Base-by-base conservation (phyloP, 805 yeast genomes). In the Candida pseudoglaebosa region DNA sequence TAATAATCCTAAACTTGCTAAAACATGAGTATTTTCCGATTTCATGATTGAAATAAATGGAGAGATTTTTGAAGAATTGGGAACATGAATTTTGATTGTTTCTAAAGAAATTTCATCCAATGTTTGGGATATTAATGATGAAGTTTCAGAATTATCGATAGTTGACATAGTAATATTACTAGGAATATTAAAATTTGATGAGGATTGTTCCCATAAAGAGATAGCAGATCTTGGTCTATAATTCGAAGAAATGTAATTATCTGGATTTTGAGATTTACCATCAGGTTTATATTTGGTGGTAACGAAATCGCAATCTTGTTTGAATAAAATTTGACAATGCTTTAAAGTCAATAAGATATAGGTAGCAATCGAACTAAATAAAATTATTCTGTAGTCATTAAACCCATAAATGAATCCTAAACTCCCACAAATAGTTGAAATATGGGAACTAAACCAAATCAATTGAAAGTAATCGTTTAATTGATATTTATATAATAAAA, bases 1-100 rank as follows among this genome's bases (percentile, higher is more conserved):
- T 6, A 48, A 52, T 15, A 61, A 43, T 8, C 56, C 13, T 1
- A 62, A 46, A 29, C 49, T 44, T 0, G 47, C 51, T 21, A 62
- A 45, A 9, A 62, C 45, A 24, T 50, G 53, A 17, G 61, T 53
- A 38, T 55, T 59, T 28, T 64, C 68, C 5, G 65, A 54, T 26
- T 51, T 46, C 28, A 61, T 39, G 14, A 60, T 28, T 5, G 44
- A 38, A 0, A 56, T 45, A 33, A 59, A 36, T 2, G 59, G 58
- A 16, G 29, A 26, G 47, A 21, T 12, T 10, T 7, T 22, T 30
- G 14, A 20, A 26, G 4, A n/a, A 20, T 21, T 28, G 14, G 18
- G 12, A 10, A 6, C 15, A 26, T n/a, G 29, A 5, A 26, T 6
- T 13, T 26, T n/a, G 29, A 26, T 26, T 13, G 29, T 26, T 5